Base-by-base conservation (phyloP, 805 yeast genomes). In the Starmerella stigmatis region DNA sequence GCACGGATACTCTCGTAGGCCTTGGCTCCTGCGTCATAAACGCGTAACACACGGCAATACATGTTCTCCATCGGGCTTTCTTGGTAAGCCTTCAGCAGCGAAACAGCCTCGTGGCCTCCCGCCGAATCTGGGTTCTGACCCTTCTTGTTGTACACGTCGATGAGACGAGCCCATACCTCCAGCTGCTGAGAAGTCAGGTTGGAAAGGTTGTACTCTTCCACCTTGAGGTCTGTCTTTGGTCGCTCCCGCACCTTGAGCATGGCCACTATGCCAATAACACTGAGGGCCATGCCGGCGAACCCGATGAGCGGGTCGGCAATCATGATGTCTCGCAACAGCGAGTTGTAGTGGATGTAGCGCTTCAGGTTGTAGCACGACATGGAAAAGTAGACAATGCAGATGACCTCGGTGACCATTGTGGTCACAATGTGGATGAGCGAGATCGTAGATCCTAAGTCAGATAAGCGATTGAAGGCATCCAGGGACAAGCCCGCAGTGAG, bases 21-120 rank as follows among this genome's bases (percentile, higher is more conserved):
- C 37, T 46, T 45, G 3, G 43, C 22, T 11, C 53, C 52, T 5
- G 55, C 57, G 39, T 57, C 60, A 43, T 52, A 63, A 0, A 63
- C 62, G 8, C 67, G 55, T 16, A 63, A 48, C 4, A 63, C 65
- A 26, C 50, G 44, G 50, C 65, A 60, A 11, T 48, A 43, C 58
- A 63, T 54, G 16, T 49, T 49, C 4, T 41, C 48, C 48, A 60
- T 55, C 3, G 57, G 51, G 15, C 62, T 57, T 13, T 38, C 41
- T 4, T 55, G 46, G 43, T 61, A 63, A 1, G 66, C 62, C 45
- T 45, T 46, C 57, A 63, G 57, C 40, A 63, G 48, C 4, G 63
- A 57, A 6, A 63, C 42, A 5, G 66, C 67, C 36, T 60, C 50
- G 12, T 41, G 47, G n/a, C 67, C 67, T 5, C 53, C 49, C 3